Conservation (phyloP, 176 grass and related monocot species). For the Oryza rufipogon region DNA sequence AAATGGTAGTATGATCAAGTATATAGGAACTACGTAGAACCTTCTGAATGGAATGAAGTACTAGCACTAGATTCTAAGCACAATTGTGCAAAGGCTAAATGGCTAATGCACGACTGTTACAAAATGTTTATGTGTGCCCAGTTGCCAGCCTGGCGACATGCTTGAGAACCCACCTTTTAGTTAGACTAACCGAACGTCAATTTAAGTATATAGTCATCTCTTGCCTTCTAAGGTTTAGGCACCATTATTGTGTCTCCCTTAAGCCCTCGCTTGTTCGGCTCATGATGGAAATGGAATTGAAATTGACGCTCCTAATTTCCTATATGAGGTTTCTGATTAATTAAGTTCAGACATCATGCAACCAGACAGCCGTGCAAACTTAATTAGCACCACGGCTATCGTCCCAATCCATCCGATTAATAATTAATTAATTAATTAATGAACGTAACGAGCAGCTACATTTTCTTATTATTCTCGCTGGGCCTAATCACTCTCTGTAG, state of each 20-base stretch:
- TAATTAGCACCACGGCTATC: neutral
- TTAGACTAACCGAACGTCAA: neutral
- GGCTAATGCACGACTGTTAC: too few relatives aligned
- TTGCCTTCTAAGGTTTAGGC: slow-evolving; percentile 43
- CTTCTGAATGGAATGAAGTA: too few relatives aligned
- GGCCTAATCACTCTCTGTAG: neutral
- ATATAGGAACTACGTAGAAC: too few relatives aligned
- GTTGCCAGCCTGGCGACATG: neutral
- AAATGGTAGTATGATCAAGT: too few relatives aligned
- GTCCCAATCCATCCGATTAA: neutral
- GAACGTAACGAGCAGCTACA: neutral
- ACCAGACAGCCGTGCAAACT: neutral
- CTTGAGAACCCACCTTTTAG: neutral
- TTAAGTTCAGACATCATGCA: neutral
- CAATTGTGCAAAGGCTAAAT: too few relatives aligned
- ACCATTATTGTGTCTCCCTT: slow-evolving; percentile 28
- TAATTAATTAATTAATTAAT: neutral
- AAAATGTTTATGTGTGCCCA: neutral
- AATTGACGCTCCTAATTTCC: neutral
- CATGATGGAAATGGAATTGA: neutral
- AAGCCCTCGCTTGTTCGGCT: neutral
- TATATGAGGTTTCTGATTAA: neutral
- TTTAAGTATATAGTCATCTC: slow-evolving; percentile 12
- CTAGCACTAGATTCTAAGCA: too few relatives aligned
- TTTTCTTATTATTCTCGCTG: neutral